Conservation (phyloP, 768 basidiomycete genomes). For the Albatrellus ellisii region DNA sequence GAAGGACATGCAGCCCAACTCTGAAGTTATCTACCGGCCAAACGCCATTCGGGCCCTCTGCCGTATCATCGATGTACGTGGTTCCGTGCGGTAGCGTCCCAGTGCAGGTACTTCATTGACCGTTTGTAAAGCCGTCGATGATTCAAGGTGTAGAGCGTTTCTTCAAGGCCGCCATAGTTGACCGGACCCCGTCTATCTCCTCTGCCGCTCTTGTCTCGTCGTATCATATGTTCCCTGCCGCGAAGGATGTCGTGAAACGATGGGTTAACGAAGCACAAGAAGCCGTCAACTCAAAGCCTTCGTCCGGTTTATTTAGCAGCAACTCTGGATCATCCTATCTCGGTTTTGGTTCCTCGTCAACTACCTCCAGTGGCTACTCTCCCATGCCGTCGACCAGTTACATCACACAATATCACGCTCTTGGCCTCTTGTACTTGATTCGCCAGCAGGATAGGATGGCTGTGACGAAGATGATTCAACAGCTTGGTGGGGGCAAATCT, state of each 20-base stretch:
- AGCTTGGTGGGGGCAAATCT: conserved; percentile 81
- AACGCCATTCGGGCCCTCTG: conserved; percentile 96
- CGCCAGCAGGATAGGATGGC: conserved; percentile 99
- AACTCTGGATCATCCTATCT: conserved; percentile 45
- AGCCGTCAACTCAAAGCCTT: conserved; percentile 81
- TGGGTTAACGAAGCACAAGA: conserved; percentile 99
- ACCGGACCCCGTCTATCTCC: conserved; percentile 89
- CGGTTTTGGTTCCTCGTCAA: conserved; percentile 47
- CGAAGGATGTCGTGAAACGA: conserved; percentile 92
- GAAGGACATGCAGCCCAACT: conserved; percentile 99
- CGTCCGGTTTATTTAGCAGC: conserved; percentile 48
- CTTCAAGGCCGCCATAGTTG: conserved; percentile 99
- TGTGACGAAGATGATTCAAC: conserved; percentile 98
- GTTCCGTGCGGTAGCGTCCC: not conserved
- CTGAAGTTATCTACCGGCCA: conserved; percentile 95
- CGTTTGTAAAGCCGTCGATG: conserved; percentile 77
- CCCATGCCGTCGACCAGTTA: conserved; percentile 80
- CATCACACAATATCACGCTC: conserved; percentile 93
- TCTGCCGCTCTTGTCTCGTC: conserved; percentile 95
- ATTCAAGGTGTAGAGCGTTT: conserved; percentile 97
- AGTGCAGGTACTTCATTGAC: conserved; percentile 5
- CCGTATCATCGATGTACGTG: conserved; percentile 90
- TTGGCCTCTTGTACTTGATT: conserved; percentile 88
- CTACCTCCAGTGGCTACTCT: conserved; percentile 47
- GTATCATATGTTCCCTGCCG: conserved; percentile 88